Percentiles rank a stretch among this genome's conserved stretches.
Evolutionary conservation across 2,329 filamentous ascomycete genomes (phyloP).

Genomic region (Colletotrichum karsti): DNA sequence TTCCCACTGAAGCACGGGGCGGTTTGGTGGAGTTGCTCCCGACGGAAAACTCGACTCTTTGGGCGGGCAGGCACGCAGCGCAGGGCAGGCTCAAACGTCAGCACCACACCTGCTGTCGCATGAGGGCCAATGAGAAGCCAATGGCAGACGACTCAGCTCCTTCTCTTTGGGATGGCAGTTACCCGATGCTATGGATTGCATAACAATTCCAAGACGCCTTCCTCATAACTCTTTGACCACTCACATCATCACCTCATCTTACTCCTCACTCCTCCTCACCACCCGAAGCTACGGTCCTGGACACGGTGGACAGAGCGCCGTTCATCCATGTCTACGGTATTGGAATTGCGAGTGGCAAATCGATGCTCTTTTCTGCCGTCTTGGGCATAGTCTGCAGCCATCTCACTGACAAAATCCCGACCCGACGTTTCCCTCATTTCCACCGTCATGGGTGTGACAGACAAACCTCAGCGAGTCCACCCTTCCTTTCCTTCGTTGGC

Average conservation of each 20-base stretch:
- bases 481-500: not conserved
- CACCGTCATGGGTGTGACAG: not conserved
- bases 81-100: constrained; percentile 17
- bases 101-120: constrained; percentile 12
- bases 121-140: not conserved
- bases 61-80: not conserved
- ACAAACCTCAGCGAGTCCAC: not conserved
- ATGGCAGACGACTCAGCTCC: not conserved
- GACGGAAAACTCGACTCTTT: not conserved
- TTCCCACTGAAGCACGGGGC: no score
- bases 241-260: constrained; percentile 26
- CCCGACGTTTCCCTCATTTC: not conserved
- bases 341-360: constrained; percentile 20
- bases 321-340: constrained; percentile 23
- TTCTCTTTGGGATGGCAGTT: constrained; percentile 25
- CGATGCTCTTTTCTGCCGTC: no score
- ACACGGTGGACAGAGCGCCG: constrained; percentile 20
- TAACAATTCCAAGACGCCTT: constrained; percentile 10
- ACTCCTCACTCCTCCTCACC: constrained; percentile 21
- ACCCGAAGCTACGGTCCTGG: constrained; percentile 28
- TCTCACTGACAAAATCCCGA: not conserved
- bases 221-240: constrained; percentile 11
- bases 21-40: not conserved
- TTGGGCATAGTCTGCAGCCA: no score
- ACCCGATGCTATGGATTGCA: constrained; percentile 26